These are phyloP conservation scores for Schoenoplectus tabernaemontani DNA, from an alignment of 202 grass and related monocot genomes.

Conservation along the genomic window DNA sequence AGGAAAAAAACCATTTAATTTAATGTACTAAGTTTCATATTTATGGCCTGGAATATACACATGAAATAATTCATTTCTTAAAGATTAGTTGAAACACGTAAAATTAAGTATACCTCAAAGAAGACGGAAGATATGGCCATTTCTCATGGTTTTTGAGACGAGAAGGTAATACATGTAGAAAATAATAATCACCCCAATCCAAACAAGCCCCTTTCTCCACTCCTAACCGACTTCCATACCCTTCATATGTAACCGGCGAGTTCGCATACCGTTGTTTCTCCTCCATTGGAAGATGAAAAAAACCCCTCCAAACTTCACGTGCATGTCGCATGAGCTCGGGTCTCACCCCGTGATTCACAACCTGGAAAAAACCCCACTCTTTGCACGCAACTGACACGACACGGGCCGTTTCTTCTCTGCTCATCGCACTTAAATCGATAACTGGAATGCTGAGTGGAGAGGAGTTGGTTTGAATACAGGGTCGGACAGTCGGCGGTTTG, in stretches of 20 bases:
- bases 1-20: not conserved
- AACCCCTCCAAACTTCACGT: slow-evolving; percentile 41
- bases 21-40: not conserved
- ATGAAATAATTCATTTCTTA: not conserved
- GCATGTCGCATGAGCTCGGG: slow-evolving; percentile 29
- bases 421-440: slow-evolving; percentile 37
- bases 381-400: slow-evolving; percentile 47
- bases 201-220: slow-evolving; percentile 43
- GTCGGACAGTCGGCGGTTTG: slow-evolving; percentile 41
- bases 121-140: slow-evolving; percentile 49
- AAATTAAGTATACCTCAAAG: slow-evolving; percentile 22
- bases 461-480: not conserved
- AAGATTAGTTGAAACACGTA: not conserved
- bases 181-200: slow-evolving; percentile 50
- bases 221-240: slow-evolving; percentile 77
- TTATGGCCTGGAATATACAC: not conserved
- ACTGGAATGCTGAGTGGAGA: slow-evolving; percentile 31
- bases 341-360: slow-evolving; percentile 61
- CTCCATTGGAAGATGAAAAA: slow-evolving; percentile 58
- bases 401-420: not conserved
- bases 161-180: slow-evolving; percentile 46
- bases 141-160: slow-evolving; percentile 33
- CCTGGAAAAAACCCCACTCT: slow-evolving; percentile 90
- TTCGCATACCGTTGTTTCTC: slow-evolving; percentile 69
- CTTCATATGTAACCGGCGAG: slow-evolving; percentile 65